Evolutionary conservation across 129 eudicot species (phyloP).

Genomic region (Scalesia atractyloides): DNA sequence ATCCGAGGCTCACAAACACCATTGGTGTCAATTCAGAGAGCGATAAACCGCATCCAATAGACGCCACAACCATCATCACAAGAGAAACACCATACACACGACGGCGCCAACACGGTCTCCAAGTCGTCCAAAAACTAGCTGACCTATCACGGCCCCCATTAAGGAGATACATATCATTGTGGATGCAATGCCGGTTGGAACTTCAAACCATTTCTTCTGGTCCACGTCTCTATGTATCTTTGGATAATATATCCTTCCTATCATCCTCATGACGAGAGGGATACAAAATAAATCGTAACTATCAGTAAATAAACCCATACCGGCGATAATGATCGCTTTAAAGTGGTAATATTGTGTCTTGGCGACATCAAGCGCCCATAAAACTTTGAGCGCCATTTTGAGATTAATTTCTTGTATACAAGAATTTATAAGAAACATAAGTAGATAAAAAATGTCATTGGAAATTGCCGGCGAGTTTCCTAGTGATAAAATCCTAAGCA

Average conservation of each 20-base stretch:
- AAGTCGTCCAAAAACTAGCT: conserved; percentile 45
- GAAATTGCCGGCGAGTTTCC: conserved; percentile 33
- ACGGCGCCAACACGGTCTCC: conserved; percentile 47
- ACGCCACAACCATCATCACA: conserved; percentile 39
- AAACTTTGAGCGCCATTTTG: conserved; percentile 34
- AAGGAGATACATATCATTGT: conserved; percentile 36
- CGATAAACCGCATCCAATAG: conserved; percentile 54
- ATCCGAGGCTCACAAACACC: conserved; percentile 41
- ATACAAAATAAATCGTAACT: conserved; percentile 57
- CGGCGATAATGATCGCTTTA: conserved; percentile 57
- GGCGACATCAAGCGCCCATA: conserved; percentile 51
- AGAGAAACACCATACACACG: conserved; percentile 45
- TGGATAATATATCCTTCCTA: conserved; percentile 45
- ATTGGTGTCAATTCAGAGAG: conserved; percentile 27
- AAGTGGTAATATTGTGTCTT: conserved; percentile 55
- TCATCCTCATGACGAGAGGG: conserved; percentile 44
- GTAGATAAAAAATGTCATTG: neutral
- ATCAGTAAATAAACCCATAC: conserved; percentile 60
- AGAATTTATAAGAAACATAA: conserved; percentile 1
- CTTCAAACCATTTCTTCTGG: conserved; percentile 7
- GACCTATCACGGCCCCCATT: conserved; percentile 49
- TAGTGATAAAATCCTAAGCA: conserved; percentile 17
- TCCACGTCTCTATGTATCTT: neutral
- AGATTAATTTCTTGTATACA: neutral
- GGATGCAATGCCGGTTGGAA: conserved; percentile 29